Evolutionary conservation across 2,329 filamentous ascomycete species (phyloP).

Genomic region (Ophiostoma tasmaniense): DNA sequence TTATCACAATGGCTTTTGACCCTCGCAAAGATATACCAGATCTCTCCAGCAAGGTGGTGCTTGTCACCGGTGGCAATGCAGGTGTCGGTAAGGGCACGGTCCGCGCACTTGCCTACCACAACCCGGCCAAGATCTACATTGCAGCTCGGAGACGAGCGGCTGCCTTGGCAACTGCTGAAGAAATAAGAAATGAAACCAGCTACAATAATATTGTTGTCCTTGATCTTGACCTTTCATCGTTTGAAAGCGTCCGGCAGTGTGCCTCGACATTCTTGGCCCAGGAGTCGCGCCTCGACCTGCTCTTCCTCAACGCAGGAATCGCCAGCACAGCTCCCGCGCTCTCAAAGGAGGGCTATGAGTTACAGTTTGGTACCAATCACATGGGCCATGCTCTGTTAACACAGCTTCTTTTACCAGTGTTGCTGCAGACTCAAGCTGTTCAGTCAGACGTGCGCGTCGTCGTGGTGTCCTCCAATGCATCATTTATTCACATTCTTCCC

Average conservation of each 20-base stretch:
- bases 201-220: constrained; percentile 8
- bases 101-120: constrained; percentile 33
- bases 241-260: constrained; percentile 35
- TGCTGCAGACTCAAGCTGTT: constrained; percentile 16
- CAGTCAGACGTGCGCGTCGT: constrained; percentile 7
- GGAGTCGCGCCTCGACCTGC: constrained; percentile 33
- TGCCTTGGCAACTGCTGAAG: not conserved
- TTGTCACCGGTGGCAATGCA: constrained; percentile 35
- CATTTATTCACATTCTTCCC: not conserved
- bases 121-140: constrained; percentile 45
- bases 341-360: constrained; percentile 38
- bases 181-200: constrained; percentile 25
- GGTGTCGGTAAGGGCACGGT: constrained; percentile 37
- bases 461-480: not conserved
- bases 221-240: constrained; percentile 35
- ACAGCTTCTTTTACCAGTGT: constrained; percentile 28
- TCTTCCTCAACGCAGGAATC: constrained; percentile 40
- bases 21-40: constrained; percentile 28
- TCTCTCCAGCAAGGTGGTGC: constrained; percentile 32
- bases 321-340: constrained; percentile 30
- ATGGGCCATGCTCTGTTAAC: constrained; percentile 38
- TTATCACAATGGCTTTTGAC: not conserved
- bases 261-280: constrained; percentile 30
- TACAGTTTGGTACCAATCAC: constrained; percentile 41
- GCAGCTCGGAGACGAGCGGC: constrained; percentile 1